Evolutionary conservation across 2,329 filamentous ascomycete genomes (phyloP).

Genomic region (Drechslerella coelobrocha): DNA sequence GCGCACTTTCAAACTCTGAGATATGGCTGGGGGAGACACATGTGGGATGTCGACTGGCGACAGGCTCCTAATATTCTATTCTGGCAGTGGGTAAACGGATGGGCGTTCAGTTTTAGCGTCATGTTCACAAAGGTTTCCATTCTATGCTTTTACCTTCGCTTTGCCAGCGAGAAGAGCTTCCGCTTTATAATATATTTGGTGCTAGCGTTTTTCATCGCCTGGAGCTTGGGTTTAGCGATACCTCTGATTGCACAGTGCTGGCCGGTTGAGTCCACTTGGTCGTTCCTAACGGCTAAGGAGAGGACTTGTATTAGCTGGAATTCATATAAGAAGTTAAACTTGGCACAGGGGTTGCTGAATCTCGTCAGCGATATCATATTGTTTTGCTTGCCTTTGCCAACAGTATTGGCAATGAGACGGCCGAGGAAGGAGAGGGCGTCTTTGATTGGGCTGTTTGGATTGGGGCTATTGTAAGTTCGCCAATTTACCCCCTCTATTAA

Average conservation of each 20-base stretch:
- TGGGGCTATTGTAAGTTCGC: slow-evolving; percentile 44
- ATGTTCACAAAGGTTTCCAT: slow-evolving; percentile 49
- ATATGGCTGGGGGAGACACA: slow-evolving; percentile 46
- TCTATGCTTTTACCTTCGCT: slow-evolving; percentile 42
- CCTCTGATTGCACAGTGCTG: slow-evolving; percentile 37
- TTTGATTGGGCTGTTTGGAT: slow-evolving; percentile 24
- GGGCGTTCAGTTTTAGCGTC: slow-evolving; percentile 45
- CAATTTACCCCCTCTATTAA: neutral
- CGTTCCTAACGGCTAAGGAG: slow-evolving; percentile 8
- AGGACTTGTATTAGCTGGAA: slow-evolving; percentile 31
- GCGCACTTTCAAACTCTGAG: slow-evolving; percentile 38
- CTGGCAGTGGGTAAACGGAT: slow-evolving; percentile 48
- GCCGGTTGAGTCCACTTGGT: slow-evolving; percentile 28
- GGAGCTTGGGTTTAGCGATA: slow-evolving; percentile 40
- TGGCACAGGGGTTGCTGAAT: slow-evolving; percentile 42
- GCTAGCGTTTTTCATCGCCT: slow-evolving; percentile 33
- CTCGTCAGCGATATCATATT: slow-evolving; percentile 39
- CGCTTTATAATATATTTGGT: slow-evolving; percentile 34
- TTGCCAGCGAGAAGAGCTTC: slow-evolving; percentile 28
- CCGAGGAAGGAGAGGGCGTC: slow-evolving; percentile 37
- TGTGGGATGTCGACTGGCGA: slow-evolving; percentile 49
- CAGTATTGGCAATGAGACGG: slow-evolving; percentile 29
- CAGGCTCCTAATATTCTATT: slow-evolving; percentile 24
- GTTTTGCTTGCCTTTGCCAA: slow-evolving; percentile 38
- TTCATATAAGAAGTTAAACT: slow-evolving; percentile 28